Conservation (phyloP, 148 eudicot genomes). For the Rheum nobile region DNA sequence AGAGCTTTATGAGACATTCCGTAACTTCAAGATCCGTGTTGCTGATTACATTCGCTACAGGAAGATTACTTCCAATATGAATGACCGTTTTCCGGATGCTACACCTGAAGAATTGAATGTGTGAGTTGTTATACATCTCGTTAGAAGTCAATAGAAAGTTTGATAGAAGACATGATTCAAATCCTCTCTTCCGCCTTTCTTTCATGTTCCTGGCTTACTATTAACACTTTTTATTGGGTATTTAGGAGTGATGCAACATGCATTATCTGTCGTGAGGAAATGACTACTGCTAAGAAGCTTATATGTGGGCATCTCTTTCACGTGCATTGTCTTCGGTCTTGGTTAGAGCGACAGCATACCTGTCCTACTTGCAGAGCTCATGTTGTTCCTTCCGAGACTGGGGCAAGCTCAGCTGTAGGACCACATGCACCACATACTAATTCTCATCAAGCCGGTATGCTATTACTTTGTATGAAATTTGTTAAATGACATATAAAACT, state of each 20-base stretch:
- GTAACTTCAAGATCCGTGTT: slow-evolving; percentile 88
- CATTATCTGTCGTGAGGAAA: slow-evolving; percentile 99
- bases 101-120: slow-evolving; percentile 68
- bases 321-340: slow-evolving; percentile 94
- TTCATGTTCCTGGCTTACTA: neutral
- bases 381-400: slow-evolving; percentile 80
- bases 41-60: slow-evolving; percentile 95
- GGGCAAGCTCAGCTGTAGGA: slow-evolving; percentile 39
- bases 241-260: slow-evolving; percentile 93
- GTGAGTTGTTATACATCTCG: slow-evolving; percentile 32
- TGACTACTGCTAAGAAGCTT: slow-evolving; percentile 87
- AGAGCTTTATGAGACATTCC: slow-evolving; percentile 97
- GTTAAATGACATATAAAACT: neutral
- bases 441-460: slow-evolving; percentile 52
- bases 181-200: neutral
- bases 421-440: slow-evolving; percentile 34
- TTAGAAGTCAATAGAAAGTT: neutral
- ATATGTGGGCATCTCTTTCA: slow-evolving; percentile 94
- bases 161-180: neutral
- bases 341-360: slow-evolving; percentile 96
- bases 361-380: slow-evolving; percentile 99
- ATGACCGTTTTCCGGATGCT: slow-evolving; percentile 99
- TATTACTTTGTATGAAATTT: neutral
- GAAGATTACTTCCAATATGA: slow-evolving; percentile 97
- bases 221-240: slow-evolving; percentile 13